Conservation (phyloP, 306 rosid genomes). For the Vigna mungo region DNA sequence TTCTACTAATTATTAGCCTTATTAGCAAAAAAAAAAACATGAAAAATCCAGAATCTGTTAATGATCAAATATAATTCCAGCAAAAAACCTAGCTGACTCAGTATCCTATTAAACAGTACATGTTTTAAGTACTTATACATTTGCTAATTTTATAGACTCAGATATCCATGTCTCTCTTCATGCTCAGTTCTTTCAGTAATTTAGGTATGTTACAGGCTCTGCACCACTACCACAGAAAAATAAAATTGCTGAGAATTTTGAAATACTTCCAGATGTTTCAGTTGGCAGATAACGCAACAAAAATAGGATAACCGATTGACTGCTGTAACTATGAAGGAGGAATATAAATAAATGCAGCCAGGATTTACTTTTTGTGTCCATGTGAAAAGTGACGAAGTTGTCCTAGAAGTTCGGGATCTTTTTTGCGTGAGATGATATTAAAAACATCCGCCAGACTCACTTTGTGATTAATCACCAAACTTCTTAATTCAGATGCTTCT, state of each 20-base stretch:
- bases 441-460: constrained; percentile 60
- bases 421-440: constrained; percentile 44
- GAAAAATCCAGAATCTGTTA: constrained; percentile 16
- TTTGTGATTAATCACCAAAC: constrained; percentile 65
- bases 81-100: not conserved
- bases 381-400: constrained; percentile 69
- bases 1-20: not conserved
- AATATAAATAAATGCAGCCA: constrained; percentile 28
- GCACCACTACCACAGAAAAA: not conserved
- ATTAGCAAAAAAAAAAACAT: not conserved
- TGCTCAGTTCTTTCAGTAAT: constrained; percentile 2
- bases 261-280: constrained; percentile 2
- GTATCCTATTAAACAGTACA: not conserved
- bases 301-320: not conserved
- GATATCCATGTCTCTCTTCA: not conserved
- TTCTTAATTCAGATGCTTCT: constrained; percentile 77
- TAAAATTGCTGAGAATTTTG: not conserved
- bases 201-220: constrained; percentile 4
- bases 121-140: constrained; percentile 6
- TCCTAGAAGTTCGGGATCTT: constrained; percentile 68
- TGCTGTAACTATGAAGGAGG: constrained; percentile 28
- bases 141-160: constrained; percentile 11
- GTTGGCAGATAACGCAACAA: not conserved
- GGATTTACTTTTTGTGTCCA: constrained; percentile 62
- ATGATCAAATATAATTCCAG: not conserved